Percentiles rank a stretch among this genome's conserved stretches.
Conservation (phyloP, 768 basidiomycete genomes). For the Calocera viscosa region DNA sequence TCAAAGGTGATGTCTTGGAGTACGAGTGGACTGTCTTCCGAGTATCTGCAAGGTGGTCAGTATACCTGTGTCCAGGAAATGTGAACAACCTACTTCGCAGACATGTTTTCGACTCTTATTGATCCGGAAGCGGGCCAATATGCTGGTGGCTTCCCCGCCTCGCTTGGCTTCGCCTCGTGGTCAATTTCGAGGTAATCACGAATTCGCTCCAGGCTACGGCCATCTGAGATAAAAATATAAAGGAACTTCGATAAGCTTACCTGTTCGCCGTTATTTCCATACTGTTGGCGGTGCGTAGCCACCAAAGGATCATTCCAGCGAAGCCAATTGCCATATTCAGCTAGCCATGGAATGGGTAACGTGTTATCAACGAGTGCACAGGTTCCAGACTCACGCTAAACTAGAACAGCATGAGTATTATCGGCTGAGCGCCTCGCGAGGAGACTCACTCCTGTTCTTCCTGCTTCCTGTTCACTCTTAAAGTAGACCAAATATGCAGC, state of each 20-base stretch:
- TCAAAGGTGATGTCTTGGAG: conserved; percentile 48
- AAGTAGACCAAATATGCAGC: conserved; percentile 46
- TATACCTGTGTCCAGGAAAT: not conserved
- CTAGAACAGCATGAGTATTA: not conserved
- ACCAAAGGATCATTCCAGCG: conserved; percentile 40
- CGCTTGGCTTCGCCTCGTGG: conserved; percentile 37
- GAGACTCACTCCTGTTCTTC: conserved; percentile 21
- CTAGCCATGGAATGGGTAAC: not conserved
- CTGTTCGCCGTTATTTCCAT: conserved; percentile 35
- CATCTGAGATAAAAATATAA: not conserved
- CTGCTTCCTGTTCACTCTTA: conserved; percentile 19
- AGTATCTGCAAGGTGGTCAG: conserved; percentile 10
- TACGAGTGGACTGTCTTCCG: conserved; percentile 44
- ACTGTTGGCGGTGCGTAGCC: conserved; percentile 34
- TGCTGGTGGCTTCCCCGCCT: conserved; percentile 41
- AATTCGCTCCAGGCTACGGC: conserved; percentile 37
- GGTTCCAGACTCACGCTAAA: not conserved
- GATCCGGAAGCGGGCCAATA: conserved; percentile 51
- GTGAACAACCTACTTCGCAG: conserved; percentile 37
- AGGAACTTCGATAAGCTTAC: not conserved
- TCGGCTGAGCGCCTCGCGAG: too few species aligned
- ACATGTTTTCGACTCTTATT: conserved; percentile 40
- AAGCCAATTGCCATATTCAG: conserved; percentile 34
- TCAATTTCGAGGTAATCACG: conserved; percentile 46
- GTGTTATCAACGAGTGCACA: not conserved